Conservation (phyloP, 371 early-diverging fungal species). For the Nosema muscidifuracis region DNA sequence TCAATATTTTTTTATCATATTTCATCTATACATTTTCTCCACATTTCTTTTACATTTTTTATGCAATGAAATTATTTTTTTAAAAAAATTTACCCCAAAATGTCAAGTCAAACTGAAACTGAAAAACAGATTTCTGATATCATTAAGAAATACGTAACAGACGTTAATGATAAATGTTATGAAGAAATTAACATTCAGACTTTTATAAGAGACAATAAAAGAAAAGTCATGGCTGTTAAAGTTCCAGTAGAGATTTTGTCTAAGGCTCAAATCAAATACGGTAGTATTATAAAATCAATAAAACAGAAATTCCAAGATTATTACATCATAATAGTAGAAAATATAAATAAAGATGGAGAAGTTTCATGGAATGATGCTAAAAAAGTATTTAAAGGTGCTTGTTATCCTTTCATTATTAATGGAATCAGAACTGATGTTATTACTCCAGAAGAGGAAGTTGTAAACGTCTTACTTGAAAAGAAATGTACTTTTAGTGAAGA, state of each 20-base stretch:
- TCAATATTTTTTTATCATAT: neutral
- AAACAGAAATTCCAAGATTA: constrained; percentile 45
- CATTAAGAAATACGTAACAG: constrained; percentile 18
- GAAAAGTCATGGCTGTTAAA: constrained; percentile 41
- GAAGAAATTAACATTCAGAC: constrained; percentile 27
- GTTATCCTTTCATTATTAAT: constrained; percentile 36
- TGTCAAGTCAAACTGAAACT: constrained; percentile 44
- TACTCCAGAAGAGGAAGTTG: constrained; percentile 18
- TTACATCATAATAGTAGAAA: constrained; percentile 31
- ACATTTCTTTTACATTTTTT: neutral
- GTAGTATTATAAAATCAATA: constrained; percentile 12
- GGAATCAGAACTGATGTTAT: constrained; percentile 40
- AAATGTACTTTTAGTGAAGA: constrained; percentile 35
- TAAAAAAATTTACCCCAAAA: constrained; percentile 8
- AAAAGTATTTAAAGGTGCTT: constrained; percentile 24
- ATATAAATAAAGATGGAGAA: constrained; percentile 16
- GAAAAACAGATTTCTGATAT: constrained; percentile 38
- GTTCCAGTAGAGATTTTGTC: constrained; percentile 27
- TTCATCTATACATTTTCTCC: neutral
- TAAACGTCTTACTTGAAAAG: constrained; percentile 41
- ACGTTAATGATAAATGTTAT: neutral
- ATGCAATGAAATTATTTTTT: constrained; percentile 18
- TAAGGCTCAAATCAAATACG: constrained; percentile 27
- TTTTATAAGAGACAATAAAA: constrained; percentile 13
- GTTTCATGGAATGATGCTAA: neutral